These are phyloP conservation scores for Citrus maxima DNA, from an alignment of 345 rosid species.

Conservation along the genomic window DNA sequence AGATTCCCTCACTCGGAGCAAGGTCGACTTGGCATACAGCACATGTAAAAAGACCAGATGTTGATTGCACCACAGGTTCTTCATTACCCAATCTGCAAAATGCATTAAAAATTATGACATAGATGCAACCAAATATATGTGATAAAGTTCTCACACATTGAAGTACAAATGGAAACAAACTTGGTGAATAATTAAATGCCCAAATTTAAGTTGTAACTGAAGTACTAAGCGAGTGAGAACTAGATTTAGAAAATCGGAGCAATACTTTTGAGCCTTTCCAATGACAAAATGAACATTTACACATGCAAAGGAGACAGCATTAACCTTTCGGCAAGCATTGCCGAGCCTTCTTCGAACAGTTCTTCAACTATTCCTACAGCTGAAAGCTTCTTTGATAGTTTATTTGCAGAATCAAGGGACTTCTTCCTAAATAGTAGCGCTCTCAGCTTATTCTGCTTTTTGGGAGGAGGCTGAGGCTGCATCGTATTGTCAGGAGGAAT, in stretches of 20 bases:
- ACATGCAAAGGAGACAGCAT: conserved; percentile 1
- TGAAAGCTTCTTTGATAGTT: conserved; percentile 62
- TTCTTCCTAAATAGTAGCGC: conserved; percentile 56
- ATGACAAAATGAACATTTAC: neutral
- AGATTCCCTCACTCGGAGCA: conserved; percentile 74
- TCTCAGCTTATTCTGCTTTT: conserved; percentile 57
- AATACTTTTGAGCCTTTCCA: neutral
- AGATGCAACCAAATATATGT: neutral
- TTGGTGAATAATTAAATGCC: neutral
- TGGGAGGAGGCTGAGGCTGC: conserved; percentile 40
- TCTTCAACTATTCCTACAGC: conserved; percentile 80
- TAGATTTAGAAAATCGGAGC: neutral
- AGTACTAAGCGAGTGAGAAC: neutral
- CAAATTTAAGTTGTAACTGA: neutral
- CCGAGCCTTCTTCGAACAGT: conserved; percentile 94
- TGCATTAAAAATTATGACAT: neutral
- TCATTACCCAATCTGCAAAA: conserved; percentile 64
- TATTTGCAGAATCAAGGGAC: conserved; percentile 48
- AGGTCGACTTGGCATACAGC: conserved; percentile 84
- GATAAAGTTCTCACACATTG: neutral
- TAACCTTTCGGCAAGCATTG: conserved; percentile 91
- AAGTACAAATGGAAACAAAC: neutral
- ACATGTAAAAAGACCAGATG: conserved; percentile 66
- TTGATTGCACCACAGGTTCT: conserved; percentile 34
- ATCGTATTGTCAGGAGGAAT: conserved; percentile 65